A percentile compares a stretch with the other conserved stretches of the same genome.
Conservation (phyloP, 73 alveolate species). For the Symbiodinium natans region DNA sequence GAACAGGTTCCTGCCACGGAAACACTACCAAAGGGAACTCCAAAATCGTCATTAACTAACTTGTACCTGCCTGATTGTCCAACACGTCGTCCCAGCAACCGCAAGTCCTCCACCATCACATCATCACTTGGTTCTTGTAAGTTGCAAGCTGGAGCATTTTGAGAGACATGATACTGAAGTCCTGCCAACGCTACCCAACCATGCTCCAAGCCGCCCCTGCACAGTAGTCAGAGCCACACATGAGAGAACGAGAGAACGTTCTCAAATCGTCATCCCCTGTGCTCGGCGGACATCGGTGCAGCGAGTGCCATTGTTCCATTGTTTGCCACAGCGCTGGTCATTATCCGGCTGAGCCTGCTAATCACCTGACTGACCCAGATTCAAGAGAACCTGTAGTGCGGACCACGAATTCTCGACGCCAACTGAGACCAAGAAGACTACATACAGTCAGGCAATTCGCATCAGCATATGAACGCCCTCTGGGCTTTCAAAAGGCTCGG, state of each 20-base stretch:
- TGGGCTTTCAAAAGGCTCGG: conserved; percentile 88
- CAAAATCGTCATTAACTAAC: too few relatives aligned
- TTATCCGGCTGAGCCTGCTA: not conserved
- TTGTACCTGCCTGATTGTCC: not conserved
- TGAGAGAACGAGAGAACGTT: too few relatives aligned
- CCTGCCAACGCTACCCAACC: not conserved
- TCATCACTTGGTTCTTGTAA: not conserved
- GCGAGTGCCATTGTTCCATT: too few relatives aligned
- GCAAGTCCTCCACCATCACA: conserved; percentile 18
- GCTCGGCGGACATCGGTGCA: too few relatives aligned
- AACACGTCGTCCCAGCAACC: conserved; percentile 63
- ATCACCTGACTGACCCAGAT: not conserved
- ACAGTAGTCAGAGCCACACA: not conserved
- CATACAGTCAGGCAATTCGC: conserved; percentile 19
- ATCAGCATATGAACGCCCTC: conserved; percentile 82
- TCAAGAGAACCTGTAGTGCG: not conserved
- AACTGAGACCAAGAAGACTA: too few relatives aligned
- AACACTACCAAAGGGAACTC: too few relatives aligned
- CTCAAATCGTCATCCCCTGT: too few relatives aligned
- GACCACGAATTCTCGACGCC: too few relatives aligned
- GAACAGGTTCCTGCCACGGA: conserved; percentile 1
- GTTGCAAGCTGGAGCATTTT: not conserved
- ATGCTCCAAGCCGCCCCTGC: not conserved
- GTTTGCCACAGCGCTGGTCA: not conserved
- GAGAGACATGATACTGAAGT: not conserved